Conservation (phyloP, 2,329 filamentous ascomycete genomes). For the Lachnum nothofagi region DNA sequence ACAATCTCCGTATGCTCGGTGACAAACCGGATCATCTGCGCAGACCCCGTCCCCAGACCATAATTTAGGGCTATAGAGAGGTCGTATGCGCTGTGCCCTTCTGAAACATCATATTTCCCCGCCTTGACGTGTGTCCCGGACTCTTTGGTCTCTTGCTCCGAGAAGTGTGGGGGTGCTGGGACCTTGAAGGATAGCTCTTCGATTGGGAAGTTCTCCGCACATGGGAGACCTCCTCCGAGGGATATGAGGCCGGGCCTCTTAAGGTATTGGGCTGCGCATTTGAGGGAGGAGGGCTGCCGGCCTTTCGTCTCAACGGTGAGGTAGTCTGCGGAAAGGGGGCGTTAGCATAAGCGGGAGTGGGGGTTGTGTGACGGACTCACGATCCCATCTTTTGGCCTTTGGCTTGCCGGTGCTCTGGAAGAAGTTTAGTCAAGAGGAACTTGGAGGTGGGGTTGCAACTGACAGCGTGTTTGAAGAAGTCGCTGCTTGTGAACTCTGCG, state of each 20-base stretch:
- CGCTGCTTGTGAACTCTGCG: constrained; percentile 71
- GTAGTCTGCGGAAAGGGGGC: constrained; percentile 36
- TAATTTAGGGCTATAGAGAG: constrained; percentile 90
- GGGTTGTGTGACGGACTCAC: constrained; percentile 48
- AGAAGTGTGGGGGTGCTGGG: constrained; percentile 64
- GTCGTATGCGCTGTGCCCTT: constrained; percentile 57
- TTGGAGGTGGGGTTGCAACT: constrained; percentile 26
- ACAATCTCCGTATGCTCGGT: constrained; percentile 95
- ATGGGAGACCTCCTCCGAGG: constrained; percentile 85
- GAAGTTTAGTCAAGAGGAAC: constrained; percentile 17
- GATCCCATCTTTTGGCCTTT: constrained; percentile 76
- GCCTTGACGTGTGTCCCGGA: constrained; percentile 58
- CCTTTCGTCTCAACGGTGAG: constrained; percentile 58
- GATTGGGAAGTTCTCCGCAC: constrained; percentile 88
- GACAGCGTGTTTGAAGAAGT: constrained; percentile 76
- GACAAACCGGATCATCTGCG: constrained; percentile 82
- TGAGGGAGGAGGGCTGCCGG: constrained; percentile 66
- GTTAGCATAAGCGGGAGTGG: constrained; percentile 14
- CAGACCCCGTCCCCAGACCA: constrained; percentile 76
- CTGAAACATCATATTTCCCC: constrained; percentile 76
- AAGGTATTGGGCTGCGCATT: constrained; percentile 73
- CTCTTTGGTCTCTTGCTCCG: constrained; percentile 59
- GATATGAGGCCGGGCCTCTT: constrained; percentile 80
- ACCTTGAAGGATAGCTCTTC: constrained; percentile 71
- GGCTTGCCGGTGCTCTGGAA: constrained; percentile 56